Evolutionary conservation across 1,284 basidiomycete genomes (phyloP).

Genomic region (Ceratobasidium sp.): DNA sequence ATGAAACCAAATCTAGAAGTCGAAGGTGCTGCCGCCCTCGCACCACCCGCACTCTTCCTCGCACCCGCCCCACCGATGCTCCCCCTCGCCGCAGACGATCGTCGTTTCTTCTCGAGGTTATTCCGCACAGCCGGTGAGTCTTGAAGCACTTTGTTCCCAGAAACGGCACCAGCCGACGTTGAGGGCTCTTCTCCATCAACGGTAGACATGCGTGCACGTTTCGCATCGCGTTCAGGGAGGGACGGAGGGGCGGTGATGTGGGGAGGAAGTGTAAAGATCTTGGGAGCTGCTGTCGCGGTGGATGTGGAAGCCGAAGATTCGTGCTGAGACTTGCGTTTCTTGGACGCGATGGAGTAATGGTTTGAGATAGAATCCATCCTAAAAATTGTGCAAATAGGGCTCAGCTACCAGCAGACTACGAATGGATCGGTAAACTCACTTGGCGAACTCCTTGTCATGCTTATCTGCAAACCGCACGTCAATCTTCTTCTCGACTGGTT

Average conservation of each 20-base stretch:
- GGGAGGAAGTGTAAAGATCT: constrained; percentile 27
- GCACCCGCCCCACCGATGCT: not conserved
- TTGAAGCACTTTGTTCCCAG: constrained; percentile 1
- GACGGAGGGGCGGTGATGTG: constrained; percentile 16
- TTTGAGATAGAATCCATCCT: constrained; percentile 77
- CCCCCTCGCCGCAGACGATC: constrained; percentile 21
- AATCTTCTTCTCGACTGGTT: constrained; percentile 9
- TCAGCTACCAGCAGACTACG: not conserved
- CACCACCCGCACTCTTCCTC: constrained; percentile 21
- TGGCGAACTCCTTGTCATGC: constrained; percentile 71
- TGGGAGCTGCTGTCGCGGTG: constrained; percentile 12
- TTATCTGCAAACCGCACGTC: constrained; percentile 62
- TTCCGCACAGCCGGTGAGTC: constrained; percentile 33
- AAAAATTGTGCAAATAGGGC: not conserved
- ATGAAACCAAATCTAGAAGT: constrained; percentile 28
- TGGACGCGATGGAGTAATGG: constrained; percentile 66
- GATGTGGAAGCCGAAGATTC: constrained; percentile 1
- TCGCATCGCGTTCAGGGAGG: constrained; percentile 20
- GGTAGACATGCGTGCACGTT: constrained; percentile 37
- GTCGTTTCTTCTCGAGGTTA: constrained; percentile 18
- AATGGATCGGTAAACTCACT: constrained; percentile 48
- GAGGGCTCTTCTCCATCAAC: constrained; percentile 19
- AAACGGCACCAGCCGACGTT: not conserved
- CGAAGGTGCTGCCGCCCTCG: not conserved
- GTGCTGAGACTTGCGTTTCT: constrained; percentile 50